These are phyloP conservation scores for Suhomyces ambrosiae DNA, from an alignment of 1,139 yeast species.

Conservation along the genomic window DNA sequence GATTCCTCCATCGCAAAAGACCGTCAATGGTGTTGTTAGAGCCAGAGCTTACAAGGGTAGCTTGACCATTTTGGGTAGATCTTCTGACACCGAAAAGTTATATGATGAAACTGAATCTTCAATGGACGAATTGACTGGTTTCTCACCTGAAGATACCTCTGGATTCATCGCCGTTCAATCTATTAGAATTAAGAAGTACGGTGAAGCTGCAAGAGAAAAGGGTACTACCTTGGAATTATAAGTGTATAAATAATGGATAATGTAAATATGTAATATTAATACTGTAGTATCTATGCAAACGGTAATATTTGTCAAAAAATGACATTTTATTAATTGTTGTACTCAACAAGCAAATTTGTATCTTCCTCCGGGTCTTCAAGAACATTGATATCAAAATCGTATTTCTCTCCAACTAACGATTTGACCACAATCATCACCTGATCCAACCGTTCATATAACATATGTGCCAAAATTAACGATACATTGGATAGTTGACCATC, in stretches of 20 bases:
- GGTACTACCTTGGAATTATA: slow-evolving; percentile 46
- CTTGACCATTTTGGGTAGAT: slow-evolving; percentile 85
- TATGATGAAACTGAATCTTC: slow-evolving; percentile 98
- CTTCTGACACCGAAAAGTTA: slow-evolving; percentile 89
- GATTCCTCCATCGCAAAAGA: slow-evolving; percentile 91
- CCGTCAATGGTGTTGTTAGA: slow-evolving; percentile 96
- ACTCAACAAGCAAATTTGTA: neutral
- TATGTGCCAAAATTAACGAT: slow-evolving; percentile 33
- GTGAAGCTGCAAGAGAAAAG: slow-evolving; percentile 88
- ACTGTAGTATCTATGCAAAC: neutral
- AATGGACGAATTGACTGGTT: slow-evolving; percentile 98
- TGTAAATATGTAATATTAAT: slow-evolving; percentile 4
- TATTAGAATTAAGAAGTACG: slow-evolving; percentile 96
- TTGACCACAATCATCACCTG: slow-evolving; percentile 34
- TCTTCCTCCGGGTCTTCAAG: slow-evolving; percentile 14
- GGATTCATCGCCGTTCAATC: slow-evolving; percentile 98
- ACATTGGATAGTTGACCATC: slow-evolving; percentile 39
- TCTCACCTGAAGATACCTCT: slow-evolving; percentile 94
- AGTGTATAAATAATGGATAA: slow-evolving; percentile 8
- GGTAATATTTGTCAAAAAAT: too few relatives aligned
- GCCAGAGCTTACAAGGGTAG: slow-evolving; percentile 92
- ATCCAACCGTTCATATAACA: slow-evolving; percentile 37
- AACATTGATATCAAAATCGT: slow-evolving; percentile 20
- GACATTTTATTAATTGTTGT: neutral
- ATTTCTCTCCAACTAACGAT: slow-evolving; percentile 42